Conservation (phyloP, 2,329 filamentous ascomycete genomes). For the Alternaria brassicae region DNA sequence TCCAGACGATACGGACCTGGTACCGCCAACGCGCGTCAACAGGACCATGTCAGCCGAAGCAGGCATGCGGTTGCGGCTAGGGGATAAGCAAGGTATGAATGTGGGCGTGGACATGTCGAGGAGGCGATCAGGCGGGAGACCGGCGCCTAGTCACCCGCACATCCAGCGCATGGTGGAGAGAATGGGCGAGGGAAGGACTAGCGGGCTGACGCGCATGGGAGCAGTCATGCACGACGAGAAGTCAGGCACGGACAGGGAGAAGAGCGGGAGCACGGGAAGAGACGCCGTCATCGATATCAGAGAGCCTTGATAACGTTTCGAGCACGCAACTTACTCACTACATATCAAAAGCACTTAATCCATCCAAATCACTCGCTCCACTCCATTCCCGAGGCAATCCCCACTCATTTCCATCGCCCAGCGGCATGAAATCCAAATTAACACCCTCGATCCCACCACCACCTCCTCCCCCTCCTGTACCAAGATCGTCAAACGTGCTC, state of each 20-base stretch:
- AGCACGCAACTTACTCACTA: background rate
- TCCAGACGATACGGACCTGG: conserved; percentile 14
- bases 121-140: conserved; percentile 17
- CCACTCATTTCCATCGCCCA: conserved; percentile 34
- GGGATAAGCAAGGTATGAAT: background rate
- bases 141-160: conserved; percentile 35
- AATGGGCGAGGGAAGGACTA: conserved; percentile 39
- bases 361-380: conserved; percentile 40
- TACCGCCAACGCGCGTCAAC: conserved; percentile 18
- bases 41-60: conserved; percentile 40
- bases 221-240: conserved; percentile 19
- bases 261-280: conserved; percentile 17
- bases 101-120: background rate
- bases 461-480: background rate
- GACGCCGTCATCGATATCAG: conserved; percentile 34
- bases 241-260: background rate
- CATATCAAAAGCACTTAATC: conserved; percentile 29
- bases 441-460: conserved; percentile 17
- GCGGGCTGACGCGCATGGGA: conserved; percentile 33
- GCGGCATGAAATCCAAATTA: conserved; percentile 42
- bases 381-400: conserved; percentile 11
- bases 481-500: conserved; percentile 17
- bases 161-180: conserved; percentile 41
- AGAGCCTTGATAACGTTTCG: conserved; percentile 5
- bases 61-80: conserved; percentile 28